Evolutionary conservation across 306 rosid species (phyloP).

Genomic region (Trifolium repens): DNA sequence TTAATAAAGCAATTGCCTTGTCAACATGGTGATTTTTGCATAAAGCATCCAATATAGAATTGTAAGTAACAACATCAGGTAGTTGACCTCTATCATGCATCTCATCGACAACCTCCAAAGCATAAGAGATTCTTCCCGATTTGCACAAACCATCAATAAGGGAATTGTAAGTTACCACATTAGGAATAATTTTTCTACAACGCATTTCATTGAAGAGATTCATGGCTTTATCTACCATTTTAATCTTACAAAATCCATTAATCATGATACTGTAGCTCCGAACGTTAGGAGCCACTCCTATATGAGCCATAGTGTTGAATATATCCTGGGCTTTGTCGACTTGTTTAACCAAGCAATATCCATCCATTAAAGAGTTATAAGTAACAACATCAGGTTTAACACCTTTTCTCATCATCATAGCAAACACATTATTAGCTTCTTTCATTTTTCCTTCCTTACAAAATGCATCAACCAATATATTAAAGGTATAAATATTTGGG

Average conservation of each 20-base stretch:
- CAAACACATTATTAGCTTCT: background rate
- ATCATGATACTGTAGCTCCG: background rate
- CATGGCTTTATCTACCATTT: background rate
- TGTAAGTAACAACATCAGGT: background rate
- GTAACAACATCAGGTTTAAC: background rate
- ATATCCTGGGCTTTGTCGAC: background rate
- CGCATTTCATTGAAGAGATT: background rate
- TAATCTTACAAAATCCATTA: constrained; percentile 8
- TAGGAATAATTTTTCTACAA: background rate
- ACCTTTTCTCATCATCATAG: background rate
- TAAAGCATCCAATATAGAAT: background rate
- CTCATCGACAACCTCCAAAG: background rate
- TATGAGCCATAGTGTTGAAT: background rate
- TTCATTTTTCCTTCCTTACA: constrained; percentile 1
- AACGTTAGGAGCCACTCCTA: background rate
- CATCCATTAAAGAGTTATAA: background rate
- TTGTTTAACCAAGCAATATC: background rate
- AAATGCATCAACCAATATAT: constrained; percentile 7
- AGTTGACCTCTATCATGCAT: background rate
- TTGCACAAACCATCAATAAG: constrained; percentile 9
- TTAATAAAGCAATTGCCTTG: constrained; percentile 3
- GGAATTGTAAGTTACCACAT: background rate
- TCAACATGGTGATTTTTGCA: constrained; percentile 6
- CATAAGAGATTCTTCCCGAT: background rate
- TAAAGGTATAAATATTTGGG: background rate